A percentile compares a stretch with the other conserved stretches of the same genome.
phyloP scores from a whole-genome alignment of 2,329 filamentous ascomycete genomes.

The Aspergillus cejpii region DNA sequence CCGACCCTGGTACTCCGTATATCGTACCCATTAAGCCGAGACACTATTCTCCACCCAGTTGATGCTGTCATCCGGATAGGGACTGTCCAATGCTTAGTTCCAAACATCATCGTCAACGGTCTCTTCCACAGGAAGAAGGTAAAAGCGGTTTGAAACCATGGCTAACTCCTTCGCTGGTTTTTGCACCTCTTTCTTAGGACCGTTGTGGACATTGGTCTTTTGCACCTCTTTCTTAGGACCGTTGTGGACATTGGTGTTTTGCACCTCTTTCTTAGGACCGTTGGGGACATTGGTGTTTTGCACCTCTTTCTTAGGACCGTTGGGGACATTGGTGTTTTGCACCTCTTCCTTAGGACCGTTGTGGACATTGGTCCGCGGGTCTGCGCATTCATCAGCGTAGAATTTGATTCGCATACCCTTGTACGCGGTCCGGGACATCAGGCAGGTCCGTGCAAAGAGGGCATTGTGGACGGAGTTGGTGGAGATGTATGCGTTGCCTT shows the following conservation, averaged over 20 bases:
- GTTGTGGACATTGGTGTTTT: constrained; percentile 34
- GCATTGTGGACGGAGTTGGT: constrained; percentile 73
- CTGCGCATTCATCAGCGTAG: constrained; percentile 65
- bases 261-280: too few relatives aligned
- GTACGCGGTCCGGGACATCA: constrained; percentile 63
- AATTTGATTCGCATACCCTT: constrained; percentile 65
- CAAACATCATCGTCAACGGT: constrained; percentile 32
- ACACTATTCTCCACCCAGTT: constrained; percentile 15
- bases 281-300: constrained; percentile 31
- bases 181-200: constrained; percentile 24
- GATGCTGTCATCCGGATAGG: constrained; percentile 9
- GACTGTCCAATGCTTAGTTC: constrained; percentile 20
- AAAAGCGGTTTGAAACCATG: constrained; percentile 53
- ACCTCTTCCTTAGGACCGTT: constrained; percentile 25
- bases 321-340: too few relatives aligned
- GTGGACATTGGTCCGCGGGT: constrained; percentile 45
- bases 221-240: too few relatives aligned
- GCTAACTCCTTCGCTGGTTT: constrained; percentile 30
- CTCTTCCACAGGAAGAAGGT: constrained; percentile 50
- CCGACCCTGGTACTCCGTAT: too few relatives aligned
- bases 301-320: constrained; percentile 24
- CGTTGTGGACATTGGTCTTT: constrained; percentile 32
- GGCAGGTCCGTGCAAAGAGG: constrained; percentile 68
- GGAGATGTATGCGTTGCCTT: constrained; percentile 59
- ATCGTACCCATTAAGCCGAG: too few relatives aligned